Percentiles rank a stretch among this genome's conserved stretches.
These are phyloP conservation scores for Fusarium sp. DNA, from an alignment of 2,329 filamentous ascomycete species.

Conservation along the genomic window DNA sequence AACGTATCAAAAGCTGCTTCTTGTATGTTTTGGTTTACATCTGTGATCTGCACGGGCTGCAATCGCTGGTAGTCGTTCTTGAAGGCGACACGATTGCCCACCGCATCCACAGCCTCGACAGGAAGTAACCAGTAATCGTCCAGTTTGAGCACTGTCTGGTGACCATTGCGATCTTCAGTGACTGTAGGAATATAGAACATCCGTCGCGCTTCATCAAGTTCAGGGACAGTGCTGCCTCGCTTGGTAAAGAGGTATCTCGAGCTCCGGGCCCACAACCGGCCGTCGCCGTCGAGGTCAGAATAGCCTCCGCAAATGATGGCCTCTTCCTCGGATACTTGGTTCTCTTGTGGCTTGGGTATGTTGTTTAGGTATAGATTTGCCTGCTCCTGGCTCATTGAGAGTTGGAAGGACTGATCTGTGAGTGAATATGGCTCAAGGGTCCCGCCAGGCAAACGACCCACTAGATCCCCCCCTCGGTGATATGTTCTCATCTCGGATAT, in stretches of 20 bases:
- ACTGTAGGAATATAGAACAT: neutral
- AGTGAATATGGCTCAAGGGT: neutral
- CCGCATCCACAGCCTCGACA: neutral
- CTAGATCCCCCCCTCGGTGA: no score
- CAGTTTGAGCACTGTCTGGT: neutral
- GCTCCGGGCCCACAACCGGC: neutral
- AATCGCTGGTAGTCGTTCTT: slow-evolving; percentile 4
- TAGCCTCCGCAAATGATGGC: neutral
- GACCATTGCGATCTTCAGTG: neutral
- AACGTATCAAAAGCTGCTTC: neutral
- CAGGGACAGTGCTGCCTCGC: neutral
- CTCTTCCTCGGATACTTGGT: neutral
- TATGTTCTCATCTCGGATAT: neutral
- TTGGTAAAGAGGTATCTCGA: neutral
- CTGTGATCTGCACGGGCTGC: neutral
- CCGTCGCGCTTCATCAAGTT: neutral
- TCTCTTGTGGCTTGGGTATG: no score
- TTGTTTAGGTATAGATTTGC: neutral
- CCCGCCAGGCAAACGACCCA: neutral
- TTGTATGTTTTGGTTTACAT: neutral
- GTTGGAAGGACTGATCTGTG: neutral
- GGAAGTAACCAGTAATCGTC: neutral
- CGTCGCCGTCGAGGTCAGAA: neutral
- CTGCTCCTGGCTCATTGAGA: neutral
- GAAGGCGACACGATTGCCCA: neutral